phyloP scores from a whole-genome alignment of 495 filamentous ascomycete genomes.

The Xylaria telfairii region DNA sequence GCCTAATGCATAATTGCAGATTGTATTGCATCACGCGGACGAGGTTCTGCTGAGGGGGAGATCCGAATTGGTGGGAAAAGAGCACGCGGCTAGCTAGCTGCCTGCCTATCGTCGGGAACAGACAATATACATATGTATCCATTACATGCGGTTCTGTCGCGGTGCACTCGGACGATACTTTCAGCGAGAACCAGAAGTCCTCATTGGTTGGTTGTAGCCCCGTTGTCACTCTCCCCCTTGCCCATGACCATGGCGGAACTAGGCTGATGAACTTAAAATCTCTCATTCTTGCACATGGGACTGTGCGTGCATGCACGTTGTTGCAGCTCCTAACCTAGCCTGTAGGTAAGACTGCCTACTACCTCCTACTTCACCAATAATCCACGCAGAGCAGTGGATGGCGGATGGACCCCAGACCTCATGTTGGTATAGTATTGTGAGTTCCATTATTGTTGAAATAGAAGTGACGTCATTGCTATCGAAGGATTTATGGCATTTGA shows the following conservation, averaged over 20 bases:
- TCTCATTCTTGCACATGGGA: constrained; percentile 20
- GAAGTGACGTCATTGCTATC: not conserved
- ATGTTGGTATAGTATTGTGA: not conserved
- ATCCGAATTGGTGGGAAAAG: constrained; percentile 22
- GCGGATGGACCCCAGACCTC: not conserved
- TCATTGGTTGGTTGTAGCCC: not conserved
- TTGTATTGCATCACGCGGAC: constrained; percentile 24
- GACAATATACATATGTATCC: constrained; percentile 3
- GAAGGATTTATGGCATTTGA: not conserved
- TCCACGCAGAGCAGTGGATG: constrained; percentile 4
- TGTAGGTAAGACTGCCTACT: constrained; percentile 1
- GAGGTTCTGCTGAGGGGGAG: constrained; percentile 16
- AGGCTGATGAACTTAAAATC: constrained; percentile 21
- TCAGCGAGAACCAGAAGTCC: not conserved
- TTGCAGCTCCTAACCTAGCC: not conserved
- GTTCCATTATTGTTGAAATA: not conserved
- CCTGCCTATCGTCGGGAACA: not conserved
- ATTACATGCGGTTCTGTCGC: not conserved
- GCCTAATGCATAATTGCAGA: constrained; percentile 23
- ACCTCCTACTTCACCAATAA: too few species aligned
- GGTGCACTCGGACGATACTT: not conserved
- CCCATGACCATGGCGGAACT: not conserved
- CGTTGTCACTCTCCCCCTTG: not conserved
- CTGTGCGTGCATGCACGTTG: constrained; percentile 10
- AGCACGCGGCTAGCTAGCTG: not conserved